These are phyloP conservation scores for Cercospora janseana DNA, from an alignment of 2,329 filamentous ascomycete species.

Conservation along the genomic window DNA sequence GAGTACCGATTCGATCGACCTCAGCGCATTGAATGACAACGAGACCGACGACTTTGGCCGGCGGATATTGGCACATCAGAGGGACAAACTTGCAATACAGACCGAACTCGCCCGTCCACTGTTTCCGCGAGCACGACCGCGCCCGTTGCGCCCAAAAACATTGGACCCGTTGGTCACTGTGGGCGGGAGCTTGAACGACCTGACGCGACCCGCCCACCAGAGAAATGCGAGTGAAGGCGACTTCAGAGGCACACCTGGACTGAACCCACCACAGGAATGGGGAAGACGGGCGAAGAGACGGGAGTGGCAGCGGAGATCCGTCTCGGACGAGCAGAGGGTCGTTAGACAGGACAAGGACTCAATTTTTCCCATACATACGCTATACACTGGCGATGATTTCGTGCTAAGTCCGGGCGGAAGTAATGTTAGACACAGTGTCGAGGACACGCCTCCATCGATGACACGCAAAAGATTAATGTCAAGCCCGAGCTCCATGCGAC, in stretches of 20 bases:
- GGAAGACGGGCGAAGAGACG: slow-evolving; percentile 44
- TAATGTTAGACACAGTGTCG: slow-evolving; percentile 40
- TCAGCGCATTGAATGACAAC: slow-evolving; percentile 36
- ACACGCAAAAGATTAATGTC: slow-evolving; percentile 21
- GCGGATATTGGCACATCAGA: slow-evolving; percentile 45
- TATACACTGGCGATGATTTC: slow-evolving; percentile 34
- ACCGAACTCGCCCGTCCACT: slow-evolving; percentile 33
- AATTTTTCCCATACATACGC: slow-evolving; percentile 25
- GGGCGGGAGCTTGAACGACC: slow-evolving; percentile 1
- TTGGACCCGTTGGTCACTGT: slow-evolving; percentile 14
- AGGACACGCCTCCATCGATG: slow-evolving; percentile 45
- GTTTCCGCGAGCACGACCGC: slow-evolving; percentile 27
- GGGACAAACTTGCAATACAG: slow-evolving; percentile 44
- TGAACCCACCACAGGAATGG: slow-evolving; percentile 49
- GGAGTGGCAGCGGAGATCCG: slow-evolving; percentile 44
- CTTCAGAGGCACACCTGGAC: slow-evolving; percentile 43
- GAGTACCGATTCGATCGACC: slow-evolving; percentile 6
- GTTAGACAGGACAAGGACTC: slow-evolving; percentile 24
- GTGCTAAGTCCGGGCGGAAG: slow-evolving; percentile 11
- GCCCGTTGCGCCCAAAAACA: slow-evolving; percentile 10
- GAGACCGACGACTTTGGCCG: slow-evolving; percentile 50
- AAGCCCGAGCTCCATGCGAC: slow-evolving; percentile 28
- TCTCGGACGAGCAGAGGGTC: slow-evolving; percentile 26
- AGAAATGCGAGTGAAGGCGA: slow-evolving; percentile 35
- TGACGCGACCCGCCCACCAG: slow-evolving; percentile 8